Percentiles rank a stretch among this genome's conserved stretches.
Evolutionary conservation across 345 rosid species (phyloP).

Genomic region (Dimocarpus longan): DNA sequence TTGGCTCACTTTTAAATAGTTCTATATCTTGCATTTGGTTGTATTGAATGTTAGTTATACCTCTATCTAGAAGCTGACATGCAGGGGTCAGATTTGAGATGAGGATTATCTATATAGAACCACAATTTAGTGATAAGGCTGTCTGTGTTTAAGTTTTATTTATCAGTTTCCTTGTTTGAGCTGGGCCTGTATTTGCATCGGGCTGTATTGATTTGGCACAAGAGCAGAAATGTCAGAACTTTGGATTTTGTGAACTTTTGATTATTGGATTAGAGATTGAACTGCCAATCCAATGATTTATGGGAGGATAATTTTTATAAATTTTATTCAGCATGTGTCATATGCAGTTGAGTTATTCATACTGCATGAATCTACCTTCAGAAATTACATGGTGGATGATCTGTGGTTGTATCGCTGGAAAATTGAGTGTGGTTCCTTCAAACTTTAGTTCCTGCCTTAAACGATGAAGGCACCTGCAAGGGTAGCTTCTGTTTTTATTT

Average conservation of each 20-base stretch:
- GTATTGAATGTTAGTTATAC: neutral
- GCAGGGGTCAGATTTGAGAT: neutral
- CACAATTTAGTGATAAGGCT: neutral
- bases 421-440: neutral
- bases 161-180: neutral
- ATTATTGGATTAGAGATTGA: neutral
- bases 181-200: neutral
- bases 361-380: neutral
- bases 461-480: neutral
- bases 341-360: neutral
- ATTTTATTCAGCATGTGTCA: neutral
- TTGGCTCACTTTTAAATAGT: neutral
- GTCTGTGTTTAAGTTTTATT: neutral
- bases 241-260: neutral
- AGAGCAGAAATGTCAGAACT: neutral
- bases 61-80: neutral
- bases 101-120: neutral
- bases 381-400: neutral
- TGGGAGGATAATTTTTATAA: neutral
- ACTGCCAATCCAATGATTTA: neutral
- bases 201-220: neutral
- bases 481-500: neutral
- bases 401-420: neutral
- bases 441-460: neutral
- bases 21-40: slow-evolving; percentile 5